phyloP scores from a whole-genome alignment of 495 filamentous ascomycete genomes.

The Penicillium paxilli region DNA sequence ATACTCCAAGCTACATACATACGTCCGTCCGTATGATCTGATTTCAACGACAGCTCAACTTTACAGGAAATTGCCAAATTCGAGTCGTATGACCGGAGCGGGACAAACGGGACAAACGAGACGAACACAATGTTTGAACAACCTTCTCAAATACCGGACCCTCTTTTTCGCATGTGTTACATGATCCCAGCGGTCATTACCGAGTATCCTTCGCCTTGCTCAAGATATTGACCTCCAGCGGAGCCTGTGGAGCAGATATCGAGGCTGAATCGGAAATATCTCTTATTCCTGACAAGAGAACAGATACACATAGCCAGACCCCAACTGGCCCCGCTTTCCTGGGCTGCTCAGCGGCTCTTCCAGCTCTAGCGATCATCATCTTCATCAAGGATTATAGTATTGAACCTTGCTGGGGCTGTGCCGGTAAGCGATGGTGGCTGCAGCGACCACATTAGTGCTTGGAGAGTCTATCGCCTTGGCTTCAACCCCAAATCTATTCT shows the following conservation, averaged over 20 bases:
- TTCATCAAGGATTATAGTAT: not conserved
- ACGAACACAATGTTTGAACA: not conserved
- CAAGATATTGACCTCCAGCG: not conserved
- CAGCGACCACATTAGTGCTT: not conserved
- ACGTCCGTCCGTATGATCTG: not conserved
- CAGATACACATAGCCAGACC: not conserved
- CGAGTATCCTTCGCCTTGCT: not conserved
- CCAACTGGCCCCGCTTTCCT: not conserved
- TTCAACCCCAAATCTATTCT: not conserved
- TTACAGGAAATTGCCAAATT: not conserved
- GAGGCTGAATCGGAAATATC: constrained; percentile 8
- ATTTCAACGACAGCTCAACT: not conserved
- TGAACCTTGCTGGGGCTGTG: not conserved
- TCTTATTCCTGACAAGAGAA: not conserved
- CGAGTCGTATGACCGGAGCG: constrained; percentile 1
- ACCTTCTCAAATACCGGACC: not conserved
- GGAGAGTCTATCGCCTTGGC: not conserved
- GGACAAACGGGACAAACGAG: not conserved
- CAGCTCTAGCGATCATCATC: not conserved
- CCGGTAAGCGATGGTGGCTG: not conserved
- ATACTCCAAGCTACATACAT: not conserved
- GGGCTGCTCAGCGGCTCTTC: not conserved
- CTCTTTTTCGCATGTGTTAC: not conserved
- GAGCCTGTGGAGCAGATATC: constrained; percentile 9
- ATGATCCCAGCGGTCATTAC: constrained; percentile 3